Base-by-base conservation (phyloP, 768 basidiomycete species). In the Pulveroboletus sp. region DNA sequence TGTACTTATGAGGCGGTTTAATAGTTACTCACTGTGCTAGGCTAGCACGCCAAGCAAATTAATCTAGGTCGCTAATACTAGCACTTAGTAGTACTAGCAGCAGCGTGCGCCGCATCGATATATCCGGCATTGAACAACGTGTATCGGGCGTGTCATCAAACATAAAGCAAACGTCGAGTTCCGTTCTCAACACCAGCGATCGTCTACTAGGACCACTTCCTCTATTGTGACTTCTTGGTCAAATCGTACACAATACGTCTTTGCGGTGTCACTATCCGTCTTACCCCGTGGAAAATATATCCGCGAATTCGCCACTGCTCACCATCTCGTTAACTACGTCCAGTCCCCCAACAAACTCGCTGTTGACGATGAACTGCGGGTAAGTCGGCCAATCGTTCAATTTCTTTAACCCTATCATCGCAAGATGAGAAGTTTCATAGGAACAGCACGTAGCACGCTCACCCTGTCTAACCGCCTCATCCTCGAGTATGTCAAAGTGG, bases 311-410 rank as follows among this genome's bases (percentile, higher is more conserved):
- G 19, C 86, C 91, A 50, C 63, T 84, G 27, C 85, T 80, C 13
- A 79, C 80, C 88, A 94, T 88, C 71, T 97, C 95, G 65, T 82
- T 80, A 20, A 94, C 80, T 43, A 98, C 85, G 64, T 99, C 95
- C 43, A 98, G 69, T 5, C 95, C 95, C n/a, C 95, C 95, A 14
- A 97, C 84, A 16, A 99, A 77, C 65, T 97, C 92, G 6, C 97
- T 94, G 3, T 90, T 82, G 43, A 93, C 74, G 55, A 94, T 87
- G 19, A 95, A 73, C 63, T 92, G 90, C 4, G 90, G 89, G 72
- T 79, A 91, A 4, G 89, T 95, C 1, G 92, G 92, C 92, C 92
- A 94, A 51, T 93, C 79, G 61, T 94, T 94, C 51, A 91, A 62
- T 52, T 74, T 79, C 70, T 85, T 85, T 44, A 85, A 77, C 62